Percentiles rank a stretch among this genome's conserved stretches.
Evolutionary conservation across 306 rosid species (phyloP).

Genomic region (Nissolia schottii): DNA sequence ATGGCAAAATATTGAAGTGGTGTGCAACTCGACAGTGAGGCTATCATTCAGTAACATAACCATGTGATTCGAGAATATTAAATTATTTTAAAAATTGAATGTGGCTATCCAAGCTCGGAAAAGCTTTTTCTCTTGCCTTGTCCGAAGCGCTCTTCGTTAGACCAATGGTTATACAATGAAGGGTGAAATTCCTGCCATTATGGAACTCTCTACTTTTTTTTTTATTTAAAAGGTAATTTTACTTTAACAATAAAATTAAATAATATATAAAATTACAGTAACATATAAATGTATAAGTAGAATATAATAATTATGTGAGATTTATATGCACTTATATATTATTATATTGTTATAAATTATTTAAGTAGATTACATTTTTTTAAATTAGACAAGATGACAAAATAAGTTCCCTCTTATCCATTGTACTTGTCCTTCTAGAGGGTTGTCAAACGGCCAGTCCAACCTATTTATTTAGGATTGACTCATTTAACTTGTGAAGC

Average conservation of each 20-base stretch:
- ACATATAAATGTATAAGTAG: too few species aligned
- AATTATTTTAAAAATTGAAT: neutral
- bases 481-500: too few species aligned
- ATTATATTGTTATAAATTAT: too few species aligned
- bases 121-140: conserved; percentile 5
- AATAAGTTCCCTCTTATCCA: conserved; percentile 8
- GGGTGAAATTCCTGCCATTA: conserved; percentile 6
- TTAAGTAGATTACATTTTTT: too few species aligned
- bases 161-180: neutral
- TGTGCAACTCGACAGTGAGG: neutral
- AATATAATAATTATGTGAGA: too few species aligned
- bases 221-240: too few species aligned
- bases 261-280: too few species aligned
- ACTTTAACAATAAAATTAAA: too few species aligned
- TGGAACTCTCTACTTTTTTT: conserved; percentile 8
- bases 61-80: conserved; percentile 11
- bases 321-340: too few species aligned
- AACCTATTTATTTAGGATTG: too few species aligned
- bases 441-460: too few species aligned
- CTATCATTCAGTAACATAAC: conserved; percentile 7
- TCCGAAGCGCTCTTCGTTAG: neutral
- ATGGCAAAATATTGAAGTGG: neutral
- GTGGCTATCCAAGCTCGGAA: conserved; percentile 8
- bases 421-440: neutral
- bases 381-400: neutral